Percentiles rank a stretch among this genome's conserved stretches.
Evolutionary conservation across 768 basidiomycete genomes (phyloP).

Genomic region (Trametes villosa): DNA sequence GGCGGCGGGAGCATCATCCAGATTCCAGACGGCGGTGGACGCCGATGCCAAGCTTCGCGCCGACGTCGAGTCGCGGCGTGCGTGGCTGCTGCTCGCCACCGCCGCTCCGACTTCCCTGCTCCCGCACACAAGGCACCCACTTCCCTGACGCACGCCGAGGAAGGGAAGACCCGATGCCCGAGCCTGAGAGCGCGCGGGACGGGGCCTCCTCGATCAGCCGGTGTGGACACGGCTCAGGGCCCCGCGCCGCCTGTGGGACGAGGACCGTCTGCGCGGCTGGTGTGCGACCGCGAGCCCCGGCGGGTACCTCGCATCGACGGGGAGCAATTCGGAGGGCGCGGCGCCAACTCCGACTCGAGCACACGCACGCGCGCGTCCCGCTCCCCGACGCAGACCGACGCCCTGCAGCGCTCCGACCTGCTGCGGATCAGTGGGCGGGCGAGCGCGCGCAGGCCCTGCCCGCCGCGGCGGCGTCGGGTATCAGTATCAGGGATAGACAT

Average conservation of each 20-base stretch:
- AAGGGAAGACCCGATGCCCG: neutral
- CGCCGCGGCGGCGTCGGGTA: constrained; percentile 15
- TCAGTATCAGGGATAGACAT: neutral
- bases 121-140: neutral
- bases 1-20: too few species aligned
- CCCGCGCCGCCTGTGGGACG: neutral
- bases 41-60: neutral
- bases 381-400: neutral
- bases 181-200: neutral
- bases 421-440: neutral
- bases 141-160: too few species aligned
- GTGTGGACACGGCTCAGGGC: neutral
- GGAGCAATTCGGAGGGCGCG: neutral
- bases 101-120: neutral
- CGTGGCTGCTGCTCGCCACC: neutral
- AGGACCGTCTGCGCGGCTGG: neutral
- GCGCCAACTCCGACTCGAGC: neutral
- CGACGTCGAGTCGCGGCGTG: neutral
- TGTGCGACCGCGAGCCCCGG: neutral
- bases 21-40: too few species aligned
- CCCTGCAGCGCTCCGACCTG: neutral
- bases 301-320: constrained; percentile 3
- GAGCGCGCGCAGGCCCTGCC: neutral
- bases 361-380: neutral
- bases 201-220: too few species aligned